Evolutionary conservation across 257 asterid genomes (phyloP), one percentile per base, ranked within the genome.

Genomic region (Galeopsis tetrahit): DNA sequence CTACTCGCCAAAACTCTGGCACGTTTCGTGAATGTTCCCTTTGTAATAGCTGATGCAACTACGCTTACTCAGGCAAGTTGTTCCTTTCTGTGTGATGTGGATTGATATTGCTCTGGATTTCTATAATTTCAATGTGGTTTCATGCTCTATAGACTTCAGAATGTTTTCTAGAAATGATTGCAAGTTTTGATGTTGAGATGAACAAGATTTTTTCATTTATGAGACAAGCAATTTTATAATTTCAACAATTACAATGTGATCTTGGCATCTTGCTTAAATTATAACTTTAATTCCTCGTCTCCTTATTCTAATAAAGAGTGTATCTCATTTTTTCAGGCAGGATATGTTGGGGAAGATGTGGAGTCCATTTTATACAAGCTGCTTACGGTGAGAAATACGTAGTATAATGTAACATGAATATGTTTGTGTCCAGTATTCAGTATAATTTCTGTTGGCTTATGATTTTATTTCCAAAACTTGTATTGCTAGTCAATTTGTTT

Each of bases 271-370:
- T 65, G 21, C 61, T 40, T 53, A 36, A 60, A 21, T 31, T 59
- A 56, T 59, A 74, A n/a, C 11, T 17, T 58, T 65, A 61, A 56
- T 73, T n/a, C 35, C 40, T 69, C 36, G 15, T 64, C 13, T 60
- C 59, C 34, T 14, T 48, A 15, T 9, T 72, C 68, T 75, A 44
- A 71, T 53, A n/a, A 55, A 58, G 46, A 36, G 3, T 14, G 35
- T 39, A 0, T 68, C 75, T 72, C 73, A 14, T 81, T 55, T 48
- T 70, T 82, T 74, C 97, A 94, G 99, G 99, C 99, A 59, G 99
- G 99, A 62, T 95, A 95, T 84, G 99, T 95, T 64, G 99, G 99
- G 76, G 99, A 95, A 79, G 99, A 95, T 82, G 99, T 95, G 7
- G 99, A 95, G 77, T 95, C 99, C 80, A 95, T 95, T 73, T 85